Percentiles rank a stretch among this genome's conserved stretches.
These are phyloP conservation scores for Mycena crocata DNA, from an alignment of 768 basidiomycete species.

Conservation along the genomic window DNA sequence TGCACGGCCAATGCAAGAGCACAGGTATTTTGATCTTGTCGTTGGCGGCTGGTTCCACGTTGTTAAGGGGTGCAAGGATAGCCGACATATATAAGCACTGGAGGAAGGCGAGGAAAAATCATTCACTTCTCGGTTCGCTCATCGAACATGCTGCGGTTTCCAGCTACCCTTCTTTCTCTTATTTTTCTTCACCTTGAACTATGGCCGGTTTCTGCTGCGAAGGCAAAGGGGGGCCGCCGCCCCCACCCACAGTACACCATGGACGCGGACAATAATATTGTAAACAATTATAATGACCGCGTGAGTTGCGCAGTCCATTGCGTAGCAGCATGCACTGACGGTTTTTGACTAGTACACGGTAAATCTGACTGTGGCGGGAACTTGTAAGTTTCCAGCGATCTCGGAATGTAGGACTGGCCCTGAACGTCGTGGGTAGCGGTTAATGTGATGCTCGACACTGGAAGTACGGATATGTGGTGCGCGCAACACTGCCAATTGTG, in stretches of 20 bases:
- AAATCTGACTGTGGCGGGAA: conserved; percentile 29
- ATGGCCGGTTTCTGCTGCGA: conserved; percentile 25
- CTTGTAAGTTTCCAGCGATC: conserved; percentile 4
- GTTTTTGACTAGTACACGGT: conserved; percentile 19
- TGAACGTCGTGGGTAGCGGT: conserved; percentile 35
- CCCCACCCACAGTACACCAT: conserved; percentile 21
- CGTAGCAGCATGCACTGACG: not conserved
- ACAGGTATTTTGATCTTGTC: not conserved
- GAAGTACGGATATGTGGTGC: conserved; percentile 53
- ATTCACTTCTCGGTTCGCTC: conserved; percentile 19
- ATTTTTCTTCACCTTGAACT: conserved; percentile 27
- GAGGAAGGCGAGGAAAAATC: not conserved
- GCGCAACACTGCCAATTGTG: not conserved
- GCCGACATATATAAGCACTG: conserved; percentile 16
- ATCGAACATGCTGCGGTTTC: conserved; percentile 14
- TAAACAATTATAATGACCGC: conserved; percentile 32
- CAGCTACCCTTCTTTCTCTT: conserved; percentile 29
- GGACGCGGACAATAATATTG: conserved; percentile 27
- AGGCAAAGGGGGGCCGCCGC: conserved; percentile 25
- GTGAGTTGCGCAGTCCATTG: conserved; percentile 11
- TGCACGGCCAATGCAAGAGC: too few species aligned
- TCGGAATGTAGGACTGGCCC: not conserved
- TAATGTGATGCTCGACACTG: conserved; percentile 51
- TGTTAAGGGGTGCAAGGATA: not conserved
- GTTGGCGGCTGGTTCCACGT: not conserved